A percentile compares a stretch with the other conserved stretches of the same genome.
Conservation (phyloP, 768 basidiomycete genomes). For the Arthromyces matolae region DNA sequence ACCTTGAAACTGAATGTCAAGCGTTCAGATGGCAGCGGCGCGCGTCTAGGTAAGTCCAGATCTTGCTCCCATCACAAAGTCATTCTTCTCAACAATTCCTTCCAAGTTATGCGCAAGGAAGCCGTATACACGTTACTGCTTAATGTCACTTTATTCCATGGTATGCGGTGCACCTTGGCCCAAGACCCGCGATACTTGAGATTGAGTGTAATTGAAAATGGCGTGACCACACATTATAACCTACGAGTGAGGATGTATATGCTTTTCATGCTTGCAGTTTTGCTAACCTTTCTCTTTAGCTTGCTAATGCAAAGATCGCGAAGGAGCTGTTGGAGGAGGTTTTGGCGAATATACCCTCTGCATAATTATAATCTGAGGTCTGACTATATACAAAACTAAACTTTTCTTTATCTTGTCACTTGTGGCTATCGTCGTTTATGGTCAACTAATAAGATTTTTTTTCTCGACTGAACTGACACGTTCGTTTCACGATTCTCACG, state of each 20-base stretch:
- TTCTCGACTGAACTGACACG: constrained; percentile 8
- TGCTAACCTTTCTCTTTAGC: constrained; percentile 32
- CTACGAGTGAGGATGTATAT: constrained; percentile 51
- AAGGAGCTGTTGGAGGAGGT: constrained; percentile 62
- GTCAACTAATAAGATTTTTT: constrained; percentile 17
- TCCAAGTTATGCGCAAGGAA: constrained; percentile 80
- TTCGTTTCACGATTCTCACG: constrained; percentile 3
- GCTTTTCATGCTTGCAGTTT: constrained; percentile 3
- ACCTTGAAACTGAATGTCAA: constrained; percentile 67
- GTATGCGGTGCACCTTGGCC: constrained; percentile 69
- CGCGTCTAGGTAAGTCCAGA: constrained; percentile 59
- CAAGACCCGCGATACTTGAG: constrained; percentile 79
- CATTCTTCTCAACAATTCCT: background rate
- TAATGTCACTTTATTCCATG: constrained; percentile 72
- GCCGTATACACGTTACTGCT: constrained; percentile 72
- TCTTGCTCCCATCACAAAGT: constrained; percentile 1
- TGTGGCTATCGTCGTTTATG: constrained; percentile 6
- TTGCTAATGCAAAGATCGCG: constrained; percentile 67
- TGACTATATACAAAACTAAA: background rate
- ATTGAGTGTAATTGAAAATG: constrained; percentile 67
- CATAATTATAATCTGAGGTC: constrained; percentile 10
- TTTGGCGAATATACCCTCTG: constrained; percentile 43
- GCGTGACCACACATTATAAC: constrained; percentile 66
- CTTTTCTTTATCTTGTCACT: background rate
- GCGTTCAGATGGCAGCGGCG: constrained; percentile 57